Conservation (phyloP, 768 basidiomycete genomes). For the Phanerochaete carnosa region DNA sequence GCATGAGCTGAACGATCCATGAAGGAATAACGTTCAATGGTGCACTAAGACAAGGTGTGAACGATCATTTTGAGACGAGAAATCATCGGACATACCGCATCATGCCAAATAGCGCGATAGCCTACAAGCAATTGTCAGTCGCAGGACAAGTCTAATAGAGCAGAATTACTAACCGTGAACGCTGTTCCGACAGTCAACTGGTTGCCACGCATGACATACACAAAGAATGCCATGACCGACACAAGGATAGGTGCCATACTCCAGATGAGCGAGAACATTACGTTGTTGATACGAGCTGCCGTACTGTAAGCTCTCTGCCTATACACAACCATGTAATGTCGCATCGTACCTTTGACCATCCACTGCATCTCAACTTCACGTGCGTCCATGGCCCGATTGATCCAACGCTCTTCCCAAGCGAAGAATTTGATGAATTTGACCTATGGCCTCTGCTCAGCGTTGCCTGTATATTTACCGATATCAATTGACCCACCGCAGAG, state of each 20-base stretch:
- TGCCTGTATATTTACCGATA: neutral
- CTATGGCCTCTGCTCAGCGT: constrained; percentile 24
- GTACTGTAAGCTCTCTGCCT: neutral
- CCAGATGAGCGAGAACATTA: constrained; percentile 75
- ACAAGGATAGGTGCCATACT: constrained; percentile 73
- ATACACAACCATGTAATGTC: neutral
- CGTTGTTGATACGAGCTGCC: constrained; percentile 64
- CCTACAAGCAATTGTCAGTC: constrained; percentile 28
- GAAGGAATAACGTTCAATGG: constrained; percentile 80
- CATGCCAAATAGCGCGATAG: constrained; percentile 86
- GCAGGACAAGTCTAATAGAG: neutral
- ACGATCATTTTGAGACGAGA: neutral
- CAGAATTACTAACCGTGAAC: constrained; percentile 62
- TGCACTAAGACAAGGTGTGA: constrained; percentile 30
- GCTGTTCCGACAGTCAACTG: constrained; percentile 76
- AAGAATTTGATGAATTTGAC: constrained; percentile 83
- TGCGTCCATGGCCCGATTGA: constrained; percentile 57
- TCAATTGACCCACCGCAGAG: constrained; percentile 43
- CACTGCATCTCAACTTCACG: constrained; percentile 70
- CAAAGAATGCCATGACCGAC: constrained; percentile 76
- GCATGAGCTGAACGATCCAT: constrained; percentile 76
- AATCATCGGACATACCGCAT: constrained; percentile 45
- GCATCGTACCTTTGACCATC: constrained; percentile 62
- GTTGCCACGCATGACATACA: constrained; percentile 68
- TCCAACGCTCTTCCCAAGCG: constrained; percentile 80